phyloP scores from a whole-genome alignment of 1,284 basidiomycete species.

The Ustilago sp. region DNA sequence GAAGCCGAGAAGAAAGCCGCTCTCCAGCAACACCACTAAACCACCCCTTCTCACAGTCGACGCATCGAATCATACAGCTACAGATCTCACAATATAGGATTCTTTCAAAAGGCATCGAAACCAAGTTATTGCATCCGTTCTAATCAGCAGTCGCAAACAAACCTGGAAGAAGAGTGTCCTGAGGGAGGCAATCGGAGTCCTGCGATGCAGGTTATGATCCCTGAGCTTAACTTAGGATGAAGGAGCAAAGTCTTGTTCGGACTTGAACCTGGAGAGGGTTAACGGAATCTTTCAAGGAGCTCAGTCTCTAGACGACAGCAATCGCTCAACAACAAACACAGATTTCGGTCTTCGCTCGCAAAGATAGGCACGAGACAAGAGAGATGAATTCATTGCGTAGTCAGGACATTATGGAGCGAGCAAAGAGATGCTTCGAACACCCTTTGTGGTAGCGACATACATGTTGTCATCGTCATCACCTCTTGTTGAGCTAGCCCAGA shows the following conservation, averaged over 20 bases:
- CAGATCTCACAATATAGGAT: neutral
- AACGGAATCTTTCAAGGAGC: too few species aligned
- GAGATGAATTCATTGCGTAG: neutral
- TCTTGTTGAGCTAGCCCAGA: constrained; percentile 26
- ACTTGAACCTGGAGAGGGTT: too few species aligned
- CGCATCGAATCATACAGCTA: neutral
- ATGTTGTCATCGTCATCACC: constrained; percentile 16
- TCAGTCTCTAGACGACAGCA: too few species aligned
- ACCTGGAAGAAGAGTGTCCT: neutral
- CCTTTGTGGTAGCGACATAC: constrained; percentile 28
- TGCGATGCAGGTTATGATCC: neutral
- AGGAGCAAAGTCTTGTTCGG: too few species aligned
- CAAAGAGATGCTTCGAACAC: constrained; percentile 25
- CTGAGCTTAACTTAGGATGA: too few species aligned
- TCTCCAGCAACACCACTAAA: constrained; percentile 54
- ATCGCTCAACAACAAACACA: too few species aligned
- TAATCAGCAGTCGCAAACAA: neutral
- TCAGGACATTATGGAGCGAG: neutral
- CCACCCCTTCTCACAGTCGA: neutral
- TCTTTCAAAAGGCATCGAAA: neutral
- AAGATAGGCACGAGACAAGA: neutral
- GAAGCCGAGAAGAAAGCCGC: constrained; percentile 68
- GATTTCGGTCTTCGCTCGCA: too few species aligned
- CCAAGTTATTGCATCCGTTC: neutral
- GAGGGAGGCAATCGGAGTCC: neutral